phyloP scores from a whole-genome alignment of 2,329 filamentous ascomycete species.

The Trichoderma hamatum region DNA sequence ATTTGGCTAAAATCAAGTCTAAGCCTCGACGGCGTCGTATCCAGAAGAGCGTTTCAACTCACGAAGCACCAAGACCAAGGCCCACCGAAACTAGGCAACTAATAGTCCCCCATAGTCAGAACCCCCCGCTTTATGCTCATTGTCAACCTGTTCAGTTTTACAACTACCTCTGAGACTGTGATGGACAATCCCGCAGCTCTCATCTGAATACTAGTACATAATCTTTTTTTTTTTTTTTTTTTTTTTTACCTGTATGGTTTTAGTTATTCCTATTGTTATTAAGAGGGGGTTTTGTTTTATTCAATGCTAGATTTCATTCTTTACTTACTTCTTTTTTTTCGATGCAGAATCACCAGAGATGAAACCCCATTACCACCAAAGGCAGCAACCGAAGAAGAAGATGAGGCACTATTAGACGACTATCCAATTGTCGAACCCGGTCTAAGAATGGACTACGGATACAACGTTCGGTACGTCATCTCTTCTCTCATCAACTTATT shows the following conservation, averaged over 20 bases:
- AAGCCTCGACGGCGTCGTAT: not conserved
- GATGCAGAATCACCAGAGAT: conserved; percentile 46
- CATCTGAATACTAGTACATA: too few relatives aligned
- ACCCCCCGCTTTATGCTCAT: not conserved
- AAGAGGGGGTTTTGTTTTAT: too few relatives aligned
- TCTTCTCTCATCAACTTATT: not conserved
- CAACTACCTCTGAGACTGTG: not conserved
- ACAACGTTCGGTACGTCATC: conserved; percentile 63
- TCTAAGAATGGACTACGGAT: conserved; percentile 75
- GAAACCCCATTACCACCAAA: conserved; percentile 63
- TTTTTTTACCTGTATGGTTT: too few relatives aligned
- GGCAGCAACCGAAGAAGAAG: conserved; percentile 58
- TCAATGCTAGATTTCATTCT: too few relatives aligned
- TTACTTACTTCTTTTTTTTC: not conserved
- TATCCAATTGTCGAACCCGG: conserved; percentile 66
- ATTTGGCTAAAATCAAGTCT: not conserved
- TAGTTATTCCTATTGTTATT: too few relatives aligned
- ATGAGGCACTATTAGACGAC: conserved; percentile 64
- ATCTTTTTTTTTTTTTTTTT: not conserved
- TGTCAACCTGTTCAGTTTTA: not conserved
- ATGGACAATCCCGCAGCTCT: too few relatives aligned
- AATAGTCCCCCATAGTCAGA: not conserved
- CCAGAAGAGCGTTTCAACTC: not conserved
- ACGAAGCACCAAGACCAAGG: not conserved
- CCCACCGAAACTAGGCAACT: not conserved